phyloP scores from a whole-genome alignment of 768 basidiomycete genomes.

The Pseudohyphozyma bogoriensis region DNA sequence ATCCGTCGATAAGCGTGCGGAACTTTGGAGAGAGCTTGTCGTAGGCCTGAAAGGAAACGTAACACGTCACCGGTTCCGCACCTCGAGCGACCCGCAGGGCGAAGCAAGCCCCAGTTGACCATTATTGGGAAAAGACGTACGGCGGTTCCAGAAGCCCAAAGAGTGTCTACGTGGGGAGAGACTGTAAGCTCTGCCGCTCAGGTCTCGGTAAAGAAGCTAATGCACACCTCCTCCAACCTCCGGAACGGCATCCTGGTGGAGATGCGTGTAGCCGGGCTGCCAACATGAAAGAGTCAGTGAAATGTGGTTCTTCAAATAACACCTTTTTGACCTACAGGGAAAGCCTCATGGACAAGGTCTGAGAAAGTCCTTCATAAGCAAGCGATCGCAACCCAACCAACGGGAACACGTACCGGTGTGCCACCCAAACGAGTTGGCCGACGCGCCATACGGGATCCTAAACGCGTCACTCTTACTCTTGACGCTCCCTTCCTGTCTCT shows the following conservation, averaged over 20 bases:
- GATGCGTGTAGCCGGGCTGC: constrained; percentile 47
- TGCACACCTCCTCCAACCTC: neutral
- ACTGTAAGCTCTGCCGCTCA: neutral
- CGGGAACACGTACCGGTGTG: constrained; percentile 45
- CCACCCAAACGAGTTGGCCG: constrained; percentile 1
- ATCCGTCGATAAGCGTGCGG: constrained; percentile 33
- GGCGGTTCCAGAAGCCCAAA: neutral
- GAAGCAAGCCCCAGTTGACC: too few species aligned
- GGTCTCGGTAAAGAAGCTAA: neutral
- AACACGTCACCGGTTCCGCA: too few species aligned
- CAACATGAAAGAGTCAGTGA: neutral
- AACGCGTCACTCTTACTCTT: neutral
- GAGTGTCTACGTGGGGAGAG: neutral
- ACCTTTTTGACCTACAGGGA: constrained; percentile 40
- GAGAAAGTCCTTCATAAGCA: constrained; percentile 57
- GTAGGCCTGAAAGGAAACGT: too few species aligned
- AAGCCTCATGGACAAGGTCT: constrained; percentile 68
- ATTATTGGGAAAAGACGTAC: neutral
- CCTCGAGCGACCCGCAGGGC: too few species aligned
- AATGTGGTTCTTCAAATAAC: too few species aligned
- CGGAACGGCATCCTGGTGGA: constrained; percentile 46
- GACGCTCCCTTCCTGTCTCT: neutral
- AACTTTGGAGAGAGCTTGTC: constrained; percentile 35
- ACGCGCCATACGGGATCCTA: neutral
- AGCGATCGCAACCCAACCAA: too few species aligned